Evolutionary conservation across 257 asterid genomes (phyloP), one percentile per base, ranked within the genome.

Genomic region (Solanum chaucha): DNA sequence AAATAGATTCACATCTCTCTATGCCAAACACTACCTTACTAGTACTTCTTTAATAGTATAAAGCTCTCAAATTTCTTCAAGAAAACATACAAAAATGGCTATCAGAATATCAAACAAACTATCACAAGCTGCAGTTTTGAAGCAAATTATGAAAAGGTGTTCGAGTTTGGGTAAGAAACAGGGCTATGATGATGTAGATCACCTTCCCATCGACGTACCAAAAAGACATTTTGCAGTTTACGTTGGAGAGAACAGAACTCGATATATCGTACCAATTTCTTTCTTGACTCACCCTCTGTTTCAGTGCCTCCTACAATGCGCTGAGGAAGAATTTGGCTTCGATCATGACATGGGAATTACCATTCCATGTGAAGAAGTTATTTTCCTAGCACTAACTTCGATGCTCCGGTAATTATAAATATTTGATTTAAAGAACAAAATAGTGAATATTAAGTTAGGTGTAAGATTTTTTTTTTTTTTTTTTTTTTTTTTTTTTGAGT

Each of bases 281-380:
- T 90, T 89, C 30, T 83, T 90, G 70, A 86, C 78, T 58, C 93
- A 90, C n/a, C 93, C 94, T 0, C 88, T 90, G 75, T 92, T 92
- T 67, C 93, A 90, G 44, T 78, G 91, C 87, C 91, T 90, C 6
- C 91, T 92, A 38, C 90, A 88, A 6, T 89, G 90, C 0, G 90
- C 94, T 4, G 94, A 92, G 73, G 92, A 92, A 83, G 94, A 92
- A 75, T 90, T 92, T 65, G 94, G 94, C 2, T 92, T 92, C 71
- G 90, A 89, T 65, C 94, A 92, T 22, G 88, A 90, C 3, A 90
- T 92, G 94, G 94, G 94, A 20, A 89, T 92, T 70, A 92, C 92
- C 2, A 89, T 92, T 36, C 94, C 93, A 10, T 92, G 94, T 64
- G 91, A 92, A 74, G 92, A 92, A 84, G 90, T 88, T 24, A 89